Evolutionary conservation across 1,284 basidiomycete species (phyloP).

Genomic region (Vanrija sp.): DNA sequence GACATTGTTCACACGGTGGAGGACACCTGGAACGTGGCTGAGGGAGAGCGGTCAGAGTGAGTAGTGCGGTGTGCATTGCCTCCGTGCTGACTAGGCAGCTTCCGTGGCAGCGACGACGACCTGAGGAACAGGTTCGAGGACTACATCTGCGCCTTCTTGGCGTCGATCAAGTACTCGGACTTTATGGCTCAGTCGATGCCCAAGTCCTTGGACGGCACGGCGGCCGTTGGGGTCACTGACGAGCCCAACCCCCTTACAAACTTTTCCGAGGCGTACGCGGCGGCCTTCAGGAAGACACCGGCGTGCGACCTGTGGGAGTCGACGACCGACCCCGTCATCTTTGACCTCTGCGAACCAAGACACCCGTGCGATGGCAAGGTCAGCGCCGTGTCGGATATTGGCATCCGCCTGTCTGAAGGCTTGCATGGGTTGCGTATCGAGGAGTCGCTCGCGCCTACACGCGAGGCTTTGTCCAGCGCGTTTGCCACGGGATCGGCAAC

Average conservation of each 20-base stretch:
- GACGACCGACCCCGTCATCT: conserved; percentile 79
- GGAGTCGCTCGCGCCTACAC: conserved; percentile 79
- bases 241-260: conserved; percentile 56
- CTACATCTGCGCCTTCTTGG: conserved; percentile 44
- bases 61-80: no score
- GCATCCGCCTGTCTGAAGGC: conserved; percentile 76
- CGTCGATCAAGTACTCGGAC: conserved; percentile 81
- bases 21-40: conserved; percentile 60
- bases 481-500: conserved; percentile 69
- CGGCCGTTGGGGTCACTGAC: neutral
- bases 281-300: conserved; percentile 74
- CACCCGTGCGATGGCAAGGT: conserved; percentile 86
- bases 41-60: conserved; percentile 43
- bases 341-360: conserved; percentile 85
- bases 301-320: conserved; percentile 83
- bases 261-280: conserved; percentile 78
- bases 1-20: conserved; percentile 75
- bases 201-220: neutral
- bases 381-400: conserved; percentile 81
- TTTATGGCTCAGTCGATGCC: conserved; percentile 53
- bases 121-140: conserved; percentile 71
- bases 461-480: conserved; percentile 77
- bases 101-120: conserved; percentile 91
- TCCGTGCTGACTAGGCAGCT: conserved; percentile 53
- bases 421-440: conserved; percentile 86